Percentiles rank a stretch among this genome's conserved stretches.
Conservation (phyloP, 306 rosid genomes). For the Castanea sativa region DNA sequence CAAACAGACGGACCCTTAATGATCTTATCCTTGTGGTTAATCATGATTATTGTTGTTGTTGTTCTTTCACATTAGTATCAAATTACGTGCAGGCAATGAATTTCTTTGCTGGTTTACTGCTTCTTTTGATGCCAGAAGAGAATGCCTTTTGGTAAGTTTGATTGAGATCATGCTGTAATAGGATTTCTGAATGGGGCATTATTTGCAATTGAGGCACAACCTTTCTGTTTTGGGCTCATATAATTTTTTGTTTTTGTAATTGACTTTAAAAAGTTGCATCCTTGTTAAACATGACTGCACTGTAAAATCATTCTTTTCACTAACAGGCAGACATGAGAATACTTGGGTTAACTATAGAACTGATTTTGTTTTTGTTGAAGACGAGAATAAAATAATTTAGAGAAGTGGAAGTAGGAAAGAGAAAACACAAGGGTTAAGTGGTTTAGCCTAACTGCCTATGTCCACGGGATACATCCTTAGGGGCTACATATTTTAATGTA, state of each 20-base stretch:
- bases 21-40: background rate
- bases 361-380: slow-evolving; percentile 13
- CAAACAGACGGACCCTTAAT: background rate
- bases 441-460: no score
- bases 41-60: background rate
- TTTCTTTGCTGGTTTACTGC: slow-evolving; percentile 85
- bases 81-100: slow-evolving; percentile 88
- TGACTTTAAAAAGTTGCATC: slow-evolving; percentile 5
- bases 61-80: slow-evolving; percentile 11
- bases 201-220: slow-evolving; percentile 3
- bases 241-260: slow-evolving; percentile 18
- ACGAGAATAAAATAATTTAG: no score
- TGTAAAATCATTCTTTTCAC: slow-evolving; percentile 1
- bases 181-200: slow-evolving; percentile 8
- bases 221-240: slow-evolving; percentile 1
- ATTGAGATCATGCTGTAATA: slow-evolving; percentile 8
- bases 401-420: no score
- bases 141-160: slow-evolving; percentile 94
- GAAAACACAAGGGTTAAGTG: no score
- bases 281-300: slow-evolving; percentile 12
- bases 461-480: no score
- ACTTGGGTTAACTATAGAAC: slow-evolving; percentile 6
- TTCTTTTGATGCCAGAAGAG: slow-evolving; percentile 97
- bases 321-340: background rate
- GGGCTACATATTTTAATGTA: no score